Base-by-base conservation (phyloP, 768 basidiomycete genomes). In the Fibroporia radiculosa region DNA sequence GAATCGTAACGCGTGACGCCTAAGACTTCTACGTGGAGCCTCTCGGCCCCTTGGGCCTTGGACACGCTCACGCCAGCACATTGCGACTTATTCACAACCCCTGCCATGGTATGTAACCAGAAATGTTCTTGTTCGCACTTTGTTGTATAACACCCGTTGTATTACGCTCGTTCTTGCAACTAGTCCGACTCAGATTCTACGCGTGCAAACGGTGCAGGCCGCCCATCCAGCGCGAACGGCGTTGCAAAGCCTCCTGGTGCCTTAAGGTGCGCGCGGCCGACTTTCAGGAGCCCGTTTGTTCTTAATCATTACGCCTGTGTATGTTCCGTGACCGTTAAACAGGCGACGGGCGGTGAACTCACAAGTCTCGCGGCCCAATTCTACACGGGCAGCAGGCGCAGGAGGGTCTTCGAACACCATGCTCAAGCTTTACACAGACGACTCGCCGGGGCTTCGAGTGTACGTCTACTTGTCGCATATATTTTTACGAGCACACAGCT, bases 341-440 rank as follows among this genome's bases (percentile, higher is more conserved):
- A 91, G 88, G 55, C 82, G 88, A 64, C 75, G 89, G 55, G 86
- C 88, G 53, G 74, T 77, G 48, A 77, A 74, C 33, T 58, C 69
- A 40, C 81, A 82, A 52, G 82, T 65, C 5, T 59, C 82, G 38
- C 80, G 75, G 63, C 91, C 93, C 20, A 93, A 92, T 61, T 93
- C 91, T 1, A 64, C 83, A 24, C 84, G 93, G 47, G 83, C 92
- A 31, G 92, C 93, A 22, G 93, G 95, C 32, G 92, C 92, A 47
- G 96, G 96, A 43, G 96, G 96, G 44, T 93, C 89, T 28, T 90
- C 85, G 47, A 95, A 91, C 71, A 99, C 96, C 46, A 98, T 99
- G 96, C 78, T 99, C 60, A 92, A 90, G 69, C 75, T 99, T 3
- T 98, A 98, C 78, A 98, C 96, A 29, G 95, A 97, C 62, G 96